Percentiles rank a stretch among this genome's conserved stretches.
Conservation (phyloP, 495 filamentous ascomycete species). For the Penicillium pulvis region DNA sequence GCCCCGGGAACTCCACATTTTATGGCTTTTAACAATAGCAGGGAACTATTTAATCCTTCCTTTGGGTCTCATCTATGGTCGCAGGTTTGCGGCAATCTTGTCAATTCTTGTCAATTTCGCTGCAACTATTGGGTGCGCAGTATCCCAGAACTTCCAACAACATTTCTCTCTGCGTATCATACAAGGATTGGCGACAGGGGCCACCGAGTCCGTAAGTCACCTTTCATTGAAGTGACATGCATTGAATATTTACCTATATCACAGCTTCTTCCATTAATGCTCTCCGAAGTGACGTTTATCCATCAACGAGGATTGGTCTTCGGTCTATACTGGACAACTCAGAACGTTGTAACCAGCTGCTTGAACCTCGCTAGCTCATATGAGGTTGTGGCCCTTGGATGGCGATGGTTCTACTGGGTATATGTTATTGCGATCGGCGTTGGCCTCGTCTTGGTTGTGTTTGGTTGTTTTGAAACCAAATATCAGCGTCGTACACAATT, state of each 20-base stretch:
- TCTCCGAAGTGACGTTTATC: slow-evolving; percentile 38
- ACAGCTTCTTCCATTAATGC: slow-evolving; percentile 38
- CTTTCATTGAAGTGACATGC: neutral
- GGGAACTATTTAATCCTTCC: slow-evolving; percentile 39
- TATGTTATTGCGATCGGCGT: slow-evolving; percentile 33
- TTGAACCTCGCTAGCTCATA: slow-evolving; percentile 37
- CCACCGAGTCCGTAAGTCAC: slow-evolving; percentile 35
- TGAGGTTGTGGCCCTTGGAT: slow-evolving; percentile 33
- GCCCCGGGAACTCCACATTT: neutral
- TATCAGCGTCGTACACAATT: slow-evolving; percentile 28
- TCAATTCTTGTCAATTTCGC: slow-evolving; percentile 27
- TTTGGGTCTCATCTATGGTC: slow-evolving; percentile 32
- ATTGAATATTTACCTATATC: neutral
- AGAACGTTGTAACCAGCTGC: slow-evolving; percentile 34
- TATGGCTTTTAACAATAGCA: slow-evolving; percentile 8
- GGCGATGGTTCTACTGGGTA: slow-evolving; percentile 46
- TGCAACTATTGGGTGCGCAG: slow-evolving; percentile 32
- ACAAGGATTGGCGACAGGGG: slow-evolving; percentile 37
- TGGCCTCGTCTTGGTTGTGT: slow-evolving; percentile 34
- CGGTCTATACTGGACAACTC: slow-evolving; percentile 38
- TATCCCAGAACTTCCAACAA: slow-evolving; percentile 31
- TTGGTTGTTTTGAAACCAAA: slow-evolving; percentile 34
- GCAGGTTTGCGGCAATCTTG: slow-evolving; percentile 25
- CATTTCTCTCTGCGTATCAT: slow-evolving; percentile 36
- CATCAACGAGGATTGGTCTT: slow-evolving; percentile 34